Evolutionary conservation across 768 basidiomycete species (phyloP).

Genomic region (Rhodotorula diobovata): DNA sequence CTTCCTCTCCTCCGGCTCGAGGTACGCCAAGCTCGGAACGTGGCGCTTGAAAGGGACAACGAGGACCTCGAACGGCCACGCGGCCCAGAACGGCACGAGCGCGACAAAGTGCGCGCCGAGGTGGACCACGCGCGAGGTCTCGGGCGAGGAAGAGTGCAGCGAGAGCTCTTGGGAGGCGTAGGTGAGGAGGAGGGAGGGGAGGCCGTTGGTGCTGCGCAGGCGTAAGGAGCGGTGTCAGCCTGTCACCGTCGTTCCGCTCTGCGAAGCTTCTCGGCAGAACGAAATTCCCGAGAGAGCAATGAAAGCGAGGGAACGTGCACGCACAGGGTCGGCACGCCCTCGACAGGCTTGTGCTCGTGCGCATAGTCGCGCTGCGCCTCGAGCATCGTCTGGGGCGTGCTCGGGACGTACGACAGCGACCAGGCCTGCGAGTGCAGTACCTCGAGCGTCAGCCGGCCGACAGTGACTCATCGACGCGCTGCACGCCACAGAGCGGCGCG

Average conservation of each 20-base stretch:
- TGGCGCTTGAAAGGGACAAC: slow-evolving; percentile 53
- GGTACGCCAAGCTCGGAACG: slow-evolving; percentile 63
- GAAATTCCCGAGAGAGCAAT: no score
- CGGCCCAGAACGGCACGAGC: slow-evolving; percentile 90
- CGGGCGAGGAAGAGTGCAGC: slow-evolving; percentile 54
- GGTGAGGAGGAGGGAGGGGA: slow-evolving; percentile 41
- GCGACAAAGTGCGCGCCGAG: slow-evolving; percentile 74
- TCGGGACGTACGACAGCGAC: slow-evolving; percentile 64
- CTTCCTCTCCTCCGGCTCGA: slow-evolving; percentile 59
- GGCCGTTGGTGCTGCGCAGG: slow-evolving; percentile 24
- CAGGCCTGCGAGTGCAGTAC: slow-evolving; percentile 19
- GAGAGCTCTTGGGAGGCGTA: slow-evolving; percentile 49
- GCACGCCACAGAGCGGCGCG: no score
- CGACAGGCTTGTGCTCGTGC: slow-evolving; percentile 1
- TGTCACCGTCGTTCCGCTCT: no score
- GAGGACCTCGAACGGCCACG: slow-evolving; percentile 85
- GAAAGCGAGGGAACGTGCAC: background rate
- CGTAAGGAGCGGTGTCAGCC: no score
- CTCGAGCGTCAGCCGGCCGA: background rate
- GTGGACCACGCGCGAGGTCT: slow-evolving; percentile 59
- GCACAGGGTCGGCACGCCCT: slow-evolving; percentile 29
- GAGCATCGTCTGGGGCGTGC: slow-evolving; percentile 52
- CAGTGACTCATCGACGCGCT: fast-evolving
- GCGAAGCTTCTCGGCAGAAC: no score
- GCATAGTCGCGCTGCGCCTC: slow-evolving; percentile 31